Evolutionary conservation across 2,329 filamentous ascomycete genomes (phyloP), one percentile per base, ranked within the genome.

Genomic region (Hypoxylon sp.): DNA sequence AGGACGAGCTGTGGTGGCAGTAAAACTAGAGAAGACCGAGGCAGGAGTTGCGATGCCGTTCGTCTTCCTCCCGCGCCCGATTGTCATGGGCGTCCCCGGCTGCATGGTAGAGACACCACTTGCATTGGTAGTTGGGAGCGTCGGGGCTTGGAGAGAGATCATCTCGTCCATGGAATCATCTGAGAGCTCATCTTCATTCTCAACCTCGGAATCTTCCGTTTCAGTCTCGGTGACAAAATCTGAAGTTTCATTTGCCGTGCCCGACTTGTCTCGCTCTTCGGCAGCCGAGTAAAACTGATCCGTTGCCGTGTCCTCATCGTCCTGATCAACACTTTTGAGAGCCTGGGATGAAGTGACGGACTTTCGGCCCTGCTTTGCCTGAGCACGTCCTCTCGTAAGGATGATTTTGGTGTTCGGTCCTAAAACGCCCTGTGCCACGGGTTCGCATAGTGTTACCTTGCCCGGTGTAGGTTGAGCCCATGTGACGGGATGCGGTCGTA

Each of bases 251-350:
- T 82, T 81, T 20, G 81, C 79, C 6, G 81, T 79, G 54, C 85
- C 82, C 11, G 84, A 85, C 67, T 79, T 84, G 60, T 84, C 77
- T 18, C 87, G 84, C 62, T 96, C 92, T 72, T 97, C 94, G 2
- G 91, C 89, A 1, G 94, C 94, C 4, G 94, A 97, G 74, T 86
- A 97, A 77, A 97, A 97, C 66, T 92, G 88, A 70, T 98, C 94
- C 55, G 90, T 96, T 4, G 90, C 88, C 1, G 90, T 92, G 67
- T 96, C 92, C 55, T 96, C 91, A 18, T 88, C 89, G 24, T 90
- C 89, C 45, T 85, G 83, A 6, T 73, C 68, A 0, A 85, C 81
- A 40, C 85, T 87, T 65, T 88, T 86, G 24, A 88, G 77, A 5
- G 80, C 73, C 40, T 82, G 81, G 15, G 81, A 79, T 1, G 78